Evolutionary conservation across 1,284 basidiomycete species (phyloP).

Genomic region (Cryptococcus sp.): DNA sequence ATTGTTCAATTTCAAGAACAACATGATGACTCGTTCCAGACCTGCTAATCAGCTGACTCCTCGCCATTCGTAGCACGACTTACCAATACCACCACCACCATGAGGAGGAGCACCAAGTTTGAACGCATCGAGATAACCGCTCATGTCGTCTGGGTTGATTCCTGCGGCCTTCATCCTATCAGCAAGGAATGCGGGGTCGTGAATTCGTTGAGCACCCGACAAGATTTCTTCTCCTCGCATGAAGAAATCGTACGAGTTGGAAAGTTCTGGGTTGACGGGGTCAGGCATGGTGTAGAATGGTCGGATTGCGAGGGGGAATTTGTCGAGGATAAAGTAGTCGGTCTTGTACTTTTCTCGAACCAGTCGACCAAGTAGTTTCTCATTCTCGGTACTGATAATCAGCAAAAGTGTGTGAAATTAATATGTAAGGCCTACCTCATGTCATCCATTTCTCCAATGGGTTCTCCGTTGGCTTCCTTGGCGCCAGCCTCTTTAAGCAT

Average conservation of each 20-base stretch:
- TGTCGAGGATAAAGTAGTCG: constrained; percentile 97
- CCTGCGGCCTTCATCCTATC: constrained; percentile 70
- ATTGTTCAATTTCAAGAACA: constrained; percentile 92
- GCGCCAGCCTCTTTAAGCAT: constrained; percentile 81
- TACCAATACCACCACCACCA: constrained; percentile 56
- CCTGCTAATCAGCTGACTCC: constrained; percentile 41
- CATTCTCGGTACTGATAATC: constrained; percentile 53
- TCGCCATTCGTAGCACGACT: constrained; percentile 26
- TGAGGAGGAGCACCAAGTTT: constrained; percentile 84
- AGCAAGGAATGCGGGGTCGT: constrained; percentile 77
- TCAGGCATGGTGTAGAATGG: constrained; percentile 99
- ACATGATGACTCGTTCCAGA: constrained; percentile 91
- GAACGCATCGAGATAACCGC: constrained; percentile 90
- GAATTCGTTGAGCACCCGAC: constrained; percentile 94
- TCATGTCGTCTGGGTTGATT: constrained; percentile 81
- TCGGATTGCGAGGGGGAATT: constrained; percentile 86
- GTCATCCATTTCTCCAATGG: constrained; percentile 71
- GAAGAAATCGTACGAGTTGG: constrained; percentile 99
- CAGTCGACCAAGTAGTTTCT: constrained; percentile 83
- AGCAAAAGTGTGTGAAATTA: neutral
- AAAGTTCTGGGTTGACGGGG: constrained; percentile 78
- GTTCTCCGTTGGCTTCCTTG: constrained; percentile 47
- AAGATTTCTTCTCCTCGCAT: constrained; percentile 99
- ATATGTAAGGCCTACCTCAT: constrained; percentile 62
- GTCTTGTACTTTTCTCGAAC: constrained; percentile 90